Evolutionary conservation across 2,329 filamentous ascomycete species (phyloP).

Genomic region (Pyrenochaeta sp.): DNA sequence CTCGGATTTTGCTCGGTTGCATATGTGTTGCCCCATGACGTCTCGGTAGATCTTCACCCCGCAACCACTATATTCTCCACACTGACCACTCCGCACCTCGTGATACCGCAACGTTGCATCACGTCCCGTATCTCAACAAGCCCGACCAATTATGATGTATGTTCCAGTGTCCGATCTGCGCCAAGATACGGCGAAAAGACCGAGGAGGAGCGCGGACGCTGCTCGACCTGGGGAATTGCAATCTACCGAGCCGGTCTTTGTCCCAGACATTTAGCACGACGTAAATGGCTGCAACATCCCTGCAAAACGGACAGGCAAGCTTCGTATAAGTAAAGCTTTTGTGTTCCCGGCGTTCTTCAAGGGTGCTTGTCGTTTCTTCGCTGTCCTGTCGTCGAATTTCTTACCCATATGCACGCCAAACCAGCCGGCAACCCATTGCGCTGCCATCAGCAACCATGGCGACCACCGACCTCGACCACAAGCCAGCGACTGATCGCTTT

Average conservation of each 20-base stretch:
- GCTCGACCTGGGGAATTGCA: slow-evolving; percentile 10
- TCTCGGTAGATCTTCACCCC: slow-evolving; percentile 23
- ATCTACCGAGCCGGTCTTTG: slow-evolving; percentile 1
- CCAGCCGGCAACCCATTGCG: slow-evolving; percentile 4
- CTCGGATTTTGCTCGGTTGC: neutral
- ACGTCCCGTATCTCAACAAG: neutral
- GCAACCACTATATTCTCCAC: slow-evolving; percentile 10
- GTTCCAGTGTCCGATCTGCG: neutral
- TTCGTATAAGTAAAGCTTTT: slow-evolving; percentile 27
- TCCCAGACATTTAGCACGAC: neutral
- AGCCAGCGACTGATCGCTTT: slow-evolving; percentile 30
- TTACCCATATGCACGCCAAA: neutral
- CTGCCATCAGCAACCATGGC: slow-evolving; percentile 24
- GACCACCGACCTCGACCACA: slow-evolving; percentile 28
- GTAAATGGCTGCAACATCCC: slow-evolving; percentile 18
- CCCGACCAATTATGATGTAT: slow-evolving; percentile 4
- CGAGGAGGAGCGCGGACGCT: neutral
- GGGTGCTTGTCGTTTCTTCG: slow-evolving; percentile 8
- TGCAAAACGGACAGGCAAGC: slow-evolving; percentile 12
- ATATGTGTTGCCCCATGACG: slow-evolving; percentile 4
- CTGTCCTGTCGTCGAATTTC: neutral
- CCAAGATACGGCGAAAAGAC: slow-evolving; percentile 3
- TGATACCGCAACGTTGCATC: slow-evolving; percentile 7
- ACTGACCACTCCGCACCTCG: slow-evolving; percentile 1
- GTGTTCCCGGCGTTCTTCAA: slow-evolving; percentile 3